phyloP scores from a whole-genome alignment of 495 filamentous ascomycete genomes.

The Penicillium lividum region DNA sequence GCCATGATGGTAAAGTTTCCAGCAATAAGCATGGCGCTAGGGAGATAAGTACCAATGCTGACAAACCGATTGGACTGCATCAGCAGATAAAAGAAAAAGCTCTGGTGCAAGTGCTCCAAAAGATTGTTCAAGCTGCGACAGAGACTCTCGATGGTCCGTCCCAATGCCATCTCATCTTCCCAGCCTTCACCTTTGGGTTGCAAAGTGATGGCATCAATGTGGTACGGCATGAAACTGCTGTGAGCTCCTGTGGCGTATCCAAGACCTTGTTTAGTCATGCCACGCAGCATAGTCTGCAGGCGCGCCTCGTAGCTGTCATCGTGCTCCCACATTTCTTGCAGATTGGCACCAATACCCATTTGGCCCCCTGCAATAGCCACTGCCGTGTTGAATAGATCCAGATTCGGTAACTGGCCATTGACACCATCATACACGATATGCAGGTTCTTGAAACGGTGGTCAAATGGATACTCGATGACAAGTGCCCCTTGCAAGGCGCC shows the following conservation, averaged over 20 bases:
- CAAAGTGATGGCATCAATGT: slow-evolving; percentile 93
- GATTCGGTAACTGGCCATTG: slow-evolving; percentile 92
- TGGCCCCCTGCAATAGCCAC: slow-evolving; percentile 83
- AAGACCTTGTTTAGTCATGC: slow-evolving; percentile 88
- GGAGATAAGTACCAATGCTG: slow-evolving; percentile 95
- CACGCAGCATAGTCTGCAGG: slow-evolving; percentile 84
- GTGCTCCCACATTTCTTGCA: slow-evolving; percentile 89
- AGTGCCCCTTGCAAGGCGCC: slow-evolving; percentile 91
- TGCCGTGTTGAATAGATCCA: slow-evolving; percentile 96
- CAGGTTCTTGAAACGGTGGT: slow-evolving; percentile 77
- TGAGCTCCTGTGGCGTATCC: slow-evolving; percentile 91
- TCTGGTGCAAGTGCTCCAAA: slow-evolving; percentile 95
- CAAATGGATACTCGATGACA: slow-evolving; percentile 88
- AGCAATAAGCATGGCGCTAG: slow-evolving; percentile 94
- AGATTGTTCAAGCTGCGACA: slow-evolving; percentile 94
- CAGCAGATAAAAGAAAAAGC: slow-evolving; percentile 98
- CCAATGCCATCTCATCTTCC: slow-evolving; percentile 96
- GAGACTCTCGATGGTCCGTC: slow-evolving; percentile 82
- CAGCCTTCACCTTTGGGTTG: slow-evolving; percentile 87
- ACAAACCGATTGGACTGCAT: slow-evolving; percentile 91
- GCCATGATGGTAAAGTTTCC: slow-evolving; percentile 94
- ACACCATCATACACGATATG: slow-evolving; percentile 95
- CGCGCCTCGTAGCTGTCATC: slow-evolving; percentile 79
- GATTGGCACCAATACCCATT: slow-evolving; percentile 78
- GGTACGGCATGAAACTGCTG: slow-evolving; percentile 95